A percentile compares a stretch with the other conserved stretches of the same genome.
phyloP scores from a whole-genome alignment of 176 grass and related monocot genomes.

The Zea luxurians region DNA sequence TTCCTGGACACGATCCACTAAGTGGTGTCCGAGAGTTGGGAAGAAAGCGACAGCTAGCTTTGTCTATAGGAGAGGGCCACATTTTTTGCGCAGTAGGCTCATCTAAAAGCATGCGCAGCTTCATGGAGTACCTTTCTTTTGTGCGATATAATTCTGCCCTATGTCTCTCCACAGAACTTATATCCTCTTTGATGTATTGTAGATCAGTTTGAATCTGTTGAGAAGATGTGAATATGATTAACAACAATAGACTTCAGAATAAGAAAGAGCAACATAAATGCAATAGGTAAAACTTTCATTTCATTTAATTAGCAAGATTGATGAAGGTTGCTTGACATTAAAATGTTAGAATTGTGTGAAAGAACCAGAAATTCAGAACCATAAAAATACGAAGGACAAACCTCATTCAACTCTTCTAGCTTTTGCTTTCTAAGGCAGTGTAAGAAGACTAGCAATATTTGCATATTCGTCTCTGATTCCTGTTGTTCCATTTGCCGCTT shows the following conservation, averaged over 20 bases:
- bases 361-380: conserved; percentile 13
- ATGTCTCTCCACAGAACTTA: conserved; percentile 79
- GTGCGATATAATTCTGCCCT: conserved; percentile 77
- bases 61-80: conserved; percentile 62
- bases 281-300: not conserved
- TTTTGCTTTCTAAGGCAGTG: conserved; percentile 98
- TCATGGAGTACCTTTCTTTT: conserved; percentile 96
- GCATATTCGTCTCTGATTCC: conserved; percentile 98
- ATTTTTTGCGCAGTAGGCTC: conserved; percentile 66
- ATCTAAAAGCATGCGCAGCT: conserved; percentile 90
- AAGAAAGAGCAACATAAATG: not conserved
- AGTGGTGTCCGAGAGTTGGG: conserved; percentile 57
- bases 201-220: conserved; percentile 94
- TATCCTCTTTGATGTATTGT: conserved; percentile 99
- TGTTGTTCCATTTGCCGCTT: conserved; percentile 96
- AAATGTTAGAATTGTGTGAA: conserved; percentile 1
- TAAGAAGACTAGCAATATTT: conserved; percentile 94
- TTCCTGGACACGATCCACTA: conserved; percentile 57
- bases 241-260: conserved; percentile 4
- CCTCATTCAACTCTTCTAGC: conserved; percentile 95
- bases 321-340: not conserved
- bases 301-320: not conserved
- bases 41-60: conserved; percentile 56
- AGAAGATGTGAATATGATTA: conserved; percentile 23
- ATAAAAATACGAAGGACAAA: conserved; percentile 34